Base-by-base conservation (phyloP, 2,329 filamentous ascomycete species). In the Fusarium tjaetaba region DNA sequence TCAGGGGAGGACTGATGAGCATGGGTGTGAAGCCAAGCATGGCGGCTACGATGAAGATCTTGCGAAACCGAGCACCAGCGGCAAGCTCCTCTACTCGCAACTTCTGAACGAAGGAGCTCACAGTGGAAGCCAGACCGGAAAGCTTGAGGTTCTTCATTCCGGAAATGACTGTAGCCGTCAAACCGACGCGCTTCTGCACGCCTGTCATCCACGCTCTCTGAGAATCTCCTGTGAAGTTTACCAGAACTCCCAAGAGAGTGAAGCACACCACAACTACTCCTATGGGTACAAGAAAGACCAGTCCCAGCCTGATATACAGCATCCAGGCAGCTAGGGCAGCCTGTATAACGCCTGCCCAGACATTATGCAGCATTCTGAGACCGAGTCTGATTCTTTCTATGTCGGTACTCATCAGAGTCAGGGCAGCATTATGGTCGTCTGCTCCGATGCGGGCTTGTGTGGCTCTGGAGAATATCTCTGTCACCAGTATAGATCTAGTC, bases 131-230 rank as follows among this genome's bases (percentile, higher is more conserved):
- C 26, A 80, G 72, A 2, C 79, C 79, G 0, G 78, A 79, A 24
- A 82, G 79, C 67, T 82, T 82, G 68, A 79, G 74, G 22, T 76
- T 69, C 53, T 81, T 81, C 76, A 82, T 80, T 36, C 78, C 71
- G 16, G 76, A 61, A 52, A 83, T 78, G 36, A 76, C 76, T 10
- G 75, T 78, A 9, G 79, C 73, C 0, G 80, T 80, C 18, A 79
- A 39, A 2, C 78, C 78, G 4, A 83, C 80, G 6, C 81, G 76
- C 32, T 78, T 79, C 67, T 85, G 79, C 15, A 82, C 79, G 5
- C 64, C 73, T 2, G 61, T 72, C 81, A 85, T 83, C 83, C 84
- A 85, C 10, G 51, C 52, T 18, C 68, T 77, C 56, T 84, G 82
- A 4, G 38, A 70, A 11, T 58, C 65, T 3, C 71, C 74, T 8